Conservation (phyloP, 768 basidiomycete species). For the Ramaria sp. region DNA sequence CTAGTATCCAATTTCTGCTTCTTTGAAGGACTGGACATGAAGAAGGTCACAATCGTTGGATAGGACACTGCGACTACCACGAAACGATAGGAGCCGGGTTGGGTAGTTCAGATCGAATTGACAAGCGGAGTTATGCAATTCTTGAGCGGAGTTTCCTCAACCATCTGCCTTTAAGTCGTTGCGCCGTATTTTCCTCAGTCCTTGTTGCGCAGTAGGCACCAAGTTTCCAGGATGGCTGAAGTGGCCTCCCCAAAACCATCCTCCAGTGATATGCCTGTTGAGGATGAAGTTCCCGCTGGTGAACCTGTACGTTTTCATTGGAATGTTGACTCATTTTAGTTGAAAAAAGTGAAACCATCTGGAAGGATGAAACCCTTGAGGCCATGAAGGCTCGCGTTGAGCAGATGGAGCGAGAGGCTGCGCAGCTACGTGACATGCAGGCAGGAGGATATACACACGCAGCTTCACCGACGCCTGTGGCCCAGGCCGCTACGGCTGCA, state of each 20-base stretch:
- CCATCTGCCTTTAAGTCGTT: neutral
- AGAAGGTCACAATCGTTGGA: neutral
- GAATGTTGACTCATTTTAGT: neutral
- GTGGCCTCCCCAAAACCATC: neutral
- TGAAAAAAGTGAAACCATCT: neutral
- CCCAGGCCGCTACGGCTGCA: slow-evolving; percentile 33
- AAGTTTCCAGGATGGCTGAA: slow-evolving; percentile 1
- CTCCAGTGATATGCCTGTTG: neutral
- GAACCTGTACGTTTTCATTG: slow-evolving; percentile 6
- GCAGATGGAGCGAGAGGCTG: slow-evolving; percentile 89
- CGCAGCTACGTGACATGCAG: slow-evolving; percentile 78
- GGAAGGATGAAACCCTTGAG: slow-evolving; percentile 55
- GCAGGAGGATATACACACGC: slow-evolving; percentile 25
- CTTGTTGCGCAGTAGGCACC: neutral
- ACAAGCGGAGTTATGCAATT: neutral
- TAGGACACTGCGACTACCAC: neutral
- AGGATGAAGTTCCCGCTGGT: slow-evolving; percentile 6
- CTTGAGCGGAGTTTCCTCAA: neutral
- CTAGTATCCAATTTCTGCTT: slow-evolving; percentile 48
- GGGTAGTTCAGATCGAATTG: neutral
- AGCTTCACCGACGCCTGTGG: slow-evolving; percentile 6
- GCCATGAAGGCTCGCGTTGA: slow-evolving; percentile 88
- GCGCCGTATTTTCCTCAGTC: neutral
- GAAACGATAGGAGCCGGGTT: neutral
- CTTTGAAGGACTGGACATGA: slow-evolving; percentile 50